Base-by-base conservation (phyloP, 371 early-diverging fungal genomes). In the Mortierella sp. region DNA sequence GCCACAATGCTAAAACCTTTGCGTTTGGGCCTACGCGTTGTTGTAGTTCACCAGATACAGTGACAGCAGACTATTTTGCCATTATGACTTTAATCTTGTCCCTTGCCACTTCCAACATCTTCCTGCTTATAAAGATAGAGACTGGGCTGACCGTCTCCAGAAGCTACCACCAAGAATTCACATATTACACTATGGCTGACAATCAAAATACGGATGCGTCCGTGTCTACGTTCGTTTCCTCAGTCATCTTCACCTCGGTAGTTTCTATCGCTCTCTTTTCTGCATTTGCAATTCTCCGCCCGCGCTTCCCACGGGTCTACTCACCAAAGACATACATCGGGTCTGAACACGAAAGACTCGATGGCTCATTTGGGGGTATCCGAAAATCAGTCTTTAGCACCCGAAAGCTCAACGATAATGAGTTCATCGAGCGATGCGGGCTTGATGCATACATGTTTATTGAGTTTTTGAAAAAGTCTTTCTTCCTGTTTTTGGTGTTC, bases 361-460 rank as follows among this genome's bases (percentile, higher is more conserved):
- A 58, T 1, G 12, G 18, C 1, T 5, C 45, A 1, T n/a, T 47
- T 12, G 12, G n/a, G 0, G 71, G 79, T 0, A 1, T 68, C 16
- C n/a, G 73, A 1, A 74, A 71, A 6, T 78, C 74, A 71, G 30
- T 70, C 32, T 24, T 45, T 39, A 74, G 68, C 0, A 32, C 69
- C 5, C 70, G 70, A 4, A 62, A 37, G 12, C 24, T 65, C 39
- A 64, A 32, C 14, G 79, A 79, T 5, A 52, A 10, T 8, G 72
- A 70, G 47, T 39, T 79, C 26, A 64, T 79, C 5, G 75, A 73
- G 20, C 60, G 35, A 6, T 79, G 79, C 57, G 79, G 79, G 11
- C 55, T 79, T 47, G 79, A 79, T 45, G 79, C 79, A 1, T 78
- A 63, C 68, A 78, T 78, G 78, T 78, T 78, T 47, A 43, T 78